Base-by-base conservation (phyloP, 192 early-diverging fungal species). In the Coemansia sp. region DNA sequence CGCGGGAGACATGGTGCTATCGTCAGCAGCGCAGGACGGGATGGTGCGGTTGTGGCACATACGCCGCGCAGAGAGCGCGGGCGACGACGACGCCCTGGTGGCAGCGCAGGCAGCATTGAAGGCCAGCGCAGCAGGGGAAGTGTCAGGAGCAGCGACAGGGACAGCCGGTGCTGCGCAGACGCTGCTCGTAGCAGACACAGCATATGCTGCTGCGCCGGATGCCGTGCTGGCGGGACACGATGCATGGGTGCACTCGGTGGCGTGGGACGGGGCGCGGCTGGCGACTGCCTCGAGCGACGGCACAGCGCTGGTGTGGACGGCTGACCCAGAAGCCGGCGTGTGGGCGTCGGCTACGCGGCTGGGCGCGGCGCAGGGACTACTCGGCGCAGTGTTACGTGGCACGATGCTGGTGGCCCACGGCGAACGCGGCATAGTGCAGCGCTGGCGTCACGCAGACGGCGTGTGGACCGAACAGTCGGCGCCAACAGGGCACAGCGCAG, bases 211-310 rank as follows among this genome's bases (percentile, higher is more conserved):
- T 34, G 86, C 92, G 73, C 88, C 96, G 64, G 95, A 98, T 71
- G 87, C 95, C 5, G 83, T 98, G 18, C 81, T 98, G n/a, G 78
- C 93, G 70, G 95, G 93, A 0, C 97, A 98, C 71, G 97, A 98
- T 61, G 94, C 94, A 61, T 96, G 95, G 95, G 92, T 97, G 21
- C 89, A 91, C 73, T 86, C 87, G 31, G 88, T 92, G 49, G 62
- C 81, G 34, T 98, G 95, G 95, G 81, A 89, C 24, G 32, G 55
- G 18, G 19, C 6, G n/a, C 48, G 19, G 88, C 79, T 98, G 4
- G 74, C 94, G 19, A 92, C 94, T 5, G 89, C 95, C 0, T 96
- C 94, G 0, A 90, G 88, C 8, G 97, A 98, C 73, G 92, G 95
- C 73, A 90, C 91, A 18, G 87, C 95, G 73, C 89, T 97, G 74